Conservation (phyloP, 305 asterid species). For the Salvia sclarea region DNA sequence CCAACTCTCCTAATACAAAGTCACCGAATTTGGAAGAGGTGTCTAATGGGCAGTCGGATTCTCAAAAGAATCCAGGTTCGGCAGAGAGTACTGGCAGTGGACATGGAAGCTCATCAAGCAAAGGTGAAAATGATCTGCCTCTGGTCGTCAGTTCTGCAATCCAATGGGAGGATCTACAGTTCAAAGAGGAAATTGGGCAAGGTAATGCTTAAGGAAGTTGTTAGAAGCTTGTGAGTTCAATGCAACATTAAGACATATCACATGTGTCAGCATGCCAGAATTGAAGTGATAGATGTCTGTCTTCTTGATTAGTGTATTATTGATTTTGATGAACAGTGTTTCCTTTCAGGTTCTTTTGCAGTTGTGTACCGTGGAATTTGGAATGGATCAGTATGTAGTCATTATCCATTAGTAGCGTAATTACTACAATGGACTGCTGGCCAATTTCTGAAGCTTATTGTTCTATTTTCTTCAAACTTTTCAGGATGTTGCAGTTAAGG, state of each 20-base stretch:
- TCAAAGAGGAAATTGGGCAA: conserved; percentile 59
- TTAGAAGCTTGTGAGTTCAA: neutral
- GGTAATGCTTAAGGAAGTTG: conserved; percentile 46
- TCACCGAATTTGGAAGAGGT: conserved; percentile 28
- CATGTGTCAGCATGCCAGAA: conserved; percentile 17
- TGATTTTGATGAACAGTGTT: conserved; percentile 18
- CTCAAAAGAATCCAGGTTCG: conserved; percentile 29
- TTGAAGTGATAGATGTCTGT: conserved; percentile 17
- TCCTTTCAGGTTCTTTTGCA: conserved; percentile 59
- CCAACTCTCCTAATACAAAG: conserved; percentile 21
- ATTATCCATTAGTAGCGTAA: conserved; percentile 13
- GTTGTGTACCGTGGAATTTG: conserved; percentile 69
- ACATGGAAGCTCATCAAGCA: conserved; percentile 41
- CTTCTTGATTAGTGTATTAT: neutral
- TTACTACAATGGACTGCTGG: conserved; percentile 7
- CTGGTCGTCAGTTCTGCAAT: conserved; percentile 42
- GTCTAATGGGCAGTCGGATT: conserved; percentile 26
- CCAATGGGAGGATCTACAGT: conserved; percentile 59
- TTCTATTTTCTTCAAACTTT: conserved; percentile 14
- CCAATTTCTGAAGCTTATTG: conserved; percentile 16
- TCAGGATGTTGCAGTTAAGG: conserved; percentile 83
- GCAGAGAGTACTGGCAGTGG: conserved; percentile 35
- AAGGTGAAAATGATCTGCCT: conserved; percentile 41
- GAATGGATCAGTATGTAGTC: conserved; percentile 65
- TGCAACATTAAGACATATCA: neutral